Conservation (phyloP, 495 filamentous ascomycete genomes). For the Cryomyces antarcticus region DNA sequence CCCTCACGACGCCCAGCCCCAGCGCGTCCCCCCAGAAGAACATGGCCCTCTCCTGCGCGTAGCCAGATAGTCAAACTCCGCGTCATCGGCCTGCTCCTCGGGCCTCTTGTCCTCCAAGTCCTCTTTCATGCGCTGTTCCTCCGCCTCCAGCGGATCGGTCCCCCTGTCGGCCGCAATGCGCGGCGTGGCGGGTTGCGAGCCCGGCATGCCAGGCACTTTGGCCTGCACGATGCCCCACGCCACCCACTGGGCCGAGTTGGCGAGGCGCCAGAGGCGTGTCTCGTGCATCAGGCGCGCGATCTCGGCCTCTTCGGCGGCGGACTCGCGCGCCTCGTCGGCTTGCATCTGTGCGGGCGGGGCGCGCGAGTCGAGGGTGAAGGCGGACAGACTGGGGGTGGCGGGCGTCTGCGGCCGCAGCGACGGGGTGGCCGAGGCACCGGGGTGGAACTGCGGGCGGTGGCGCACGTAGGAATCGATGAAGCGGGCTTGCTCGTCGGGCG, state of each 20-base stretch:
- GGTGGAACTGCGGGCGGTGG: slow-evolving; percentile 42
- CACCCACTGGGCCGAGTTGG: slow-evolving; percentile 78
- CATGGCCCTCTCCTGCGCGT: slow-evolving; percentile 74
- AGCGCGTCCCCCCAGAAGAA: slow-evolving; percentile 89
- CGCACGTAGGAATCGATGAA: slow-evolving; percentile 77
- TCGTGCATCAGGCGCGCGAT: slow-evolving; percentile 53
- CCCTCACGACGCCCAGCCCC: slow-evolving; percentile 42
- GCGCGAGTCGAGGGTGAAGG: slow-evolving; percentile 51
- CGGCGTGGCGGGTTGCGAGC: neutral
- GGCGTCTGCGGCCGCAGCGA: slow-evolving; percentile 21
- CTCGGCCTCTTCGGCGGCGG: slow-evolving; percentile 33
- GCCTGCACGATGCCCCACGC: slow-evolving; percentile 95
- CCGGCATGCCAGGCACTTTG: slow-evolving; percentile 43
- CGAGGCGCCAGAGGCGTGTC: slow-evolving; percentile 63
- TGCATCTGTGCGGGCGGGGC: slow-evolving; percentile 36
- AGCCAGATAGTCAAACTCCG: slow-evolving; percentile 81
- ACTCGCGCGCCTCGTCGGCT: slow-evolving; percentile 27
- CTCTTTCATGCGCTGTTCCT: neutral
- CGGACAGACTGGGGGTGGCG: slow-evolving; percentile 19
- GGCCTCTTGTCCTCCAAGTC: neutral
- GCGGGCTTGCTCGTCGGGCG: slow-evolving; percentile 53
- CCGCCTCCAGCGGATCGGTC: neutral
- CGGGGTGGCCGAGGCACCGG: slow-evolving; percentile 30
- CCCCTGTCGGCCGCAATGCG: neutral
- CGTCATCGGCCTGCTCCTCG: slow-evolving; percentile 29